phyloP scores from a whole-genome alignment of 1,284 basidiomycete species.

The Trametes hirsuta region DNA sequence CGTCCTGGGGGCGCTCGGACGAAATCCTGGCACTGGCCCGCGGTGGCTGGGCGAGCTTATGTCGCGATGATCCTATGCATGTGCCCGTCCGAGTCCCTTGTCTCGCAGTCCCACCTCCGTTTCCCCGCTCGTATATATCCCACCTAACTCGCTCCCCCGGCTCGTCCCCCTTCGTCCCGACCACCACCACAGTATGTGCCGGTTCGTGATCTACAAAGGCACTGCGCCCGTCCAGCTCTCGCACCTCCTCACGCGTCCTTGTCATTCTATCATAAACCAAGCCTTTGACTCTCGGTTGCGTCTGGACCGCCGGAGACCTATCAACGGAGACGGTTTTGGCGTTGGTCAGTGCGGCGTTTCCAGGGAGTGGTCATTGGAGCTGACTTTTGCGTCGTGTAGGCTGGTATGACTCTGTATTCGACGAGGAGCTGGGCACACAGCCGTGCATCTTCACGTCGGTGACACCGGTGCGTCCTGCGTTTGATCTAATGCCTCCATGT shows the following conservation, averaged over 20 bases:
- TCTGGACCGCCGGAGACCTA: constrained; percentile 78
- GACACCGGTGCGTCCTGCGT: constrained; percentile 67
- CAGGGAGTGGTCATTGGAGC: neutral
- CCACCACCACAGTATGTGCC: constrained; percentile 61
- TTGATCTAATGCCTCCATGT: no score
- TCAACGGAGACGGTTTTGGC: constrained; percentile 97
- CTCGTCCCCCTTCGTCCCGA: constrained; percentile 4
- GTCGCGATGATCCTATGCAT: constrained; percentile 21
- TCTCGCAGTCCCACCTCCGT: neutral
- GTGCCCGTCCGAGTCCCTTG: constrained; percentile 6
- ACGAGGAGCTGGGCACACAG: constrained; percentile 80
- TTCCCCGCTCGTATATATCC: constrained; percentile 3
- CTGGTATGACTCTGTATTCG: constrained; percentile 83
- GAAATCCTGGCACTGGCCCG: constrained; percentile 1
- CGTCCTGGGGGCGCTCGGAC: neutral
- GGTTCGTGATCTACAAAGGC: constrained; percentile 91
- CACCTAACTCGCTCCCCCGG: neutral
- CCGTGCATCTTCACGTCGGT: constrained; percentile 98
- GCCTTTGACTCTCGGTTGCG: constrained; percentile 91
- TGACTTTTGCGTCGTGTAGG: constrained; percentile 46
- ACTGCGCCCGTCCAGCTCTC: constrained; percentile 86
- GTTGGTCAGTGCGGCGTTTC: constrained; percentile 69
- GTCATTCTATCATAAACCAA: constrained; percentile 96
- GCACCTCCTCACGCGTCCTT: constrained; percentile 89
- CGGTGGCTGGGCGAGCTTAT: constrained; percentile 17